Conservation (phyloP, 73 alveolate genomes). For the Stentor roeselii region DNA sequence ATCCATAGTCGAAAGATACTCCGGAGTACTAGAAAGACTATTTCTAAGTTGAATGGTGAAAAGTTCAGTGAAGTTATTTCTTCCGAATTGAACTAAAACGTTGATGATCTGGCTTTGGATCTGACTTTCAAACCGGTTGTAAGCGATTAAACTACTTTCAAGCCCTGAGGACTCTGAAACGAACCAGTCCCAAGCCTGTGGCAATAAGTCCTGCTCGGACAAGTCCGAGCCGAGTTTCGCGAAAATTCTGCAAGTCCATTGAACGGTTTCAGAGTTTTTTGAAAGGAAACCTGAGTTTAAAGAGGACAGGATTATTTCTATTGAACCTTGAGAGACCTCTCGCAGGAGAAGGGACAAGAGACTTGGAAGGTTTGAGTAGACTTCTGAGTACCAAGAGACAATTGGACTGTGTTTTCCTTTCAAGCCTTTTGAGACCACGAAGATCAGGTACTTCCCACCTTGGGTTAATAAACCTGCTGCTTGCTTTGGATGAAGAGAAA, state of each 20-base stretch:
- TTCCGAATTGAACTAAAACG: conserved; percentile 41
- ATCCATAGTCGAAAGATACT: conserved; percentile 39
- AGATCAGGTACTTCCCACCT: conserved; percentile 52
- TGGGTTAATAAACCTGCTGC: conserved; percentile 74
- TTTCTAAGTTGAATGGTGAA: conserved; percentile 46
- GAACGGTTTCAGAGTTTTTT: not conserved
- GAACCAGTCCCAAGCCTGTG: conserved; percentile 90
- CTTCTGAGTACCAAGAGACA: conserved; percentile 59
- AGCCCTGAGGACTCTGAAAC: conserved; percentile 78
- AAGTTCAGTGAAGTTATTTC: conserved; percentile 49
- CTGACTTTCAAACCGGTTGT: conserved; percentile 71
- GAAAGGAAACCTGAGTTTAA: conserved; percentile 24
- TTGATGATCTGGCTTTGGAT: conserved; percentile 50
- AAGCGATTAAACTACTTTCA: conserved; percentile 70
- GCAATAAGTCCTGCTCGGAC: conserved; percentile 59
- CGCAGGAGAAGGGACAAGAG: not conserved
- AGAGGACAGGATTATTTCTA: not conserved
- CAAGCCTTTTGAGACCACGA: conserved; percentile 58
- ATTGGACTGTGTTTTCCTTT: conserved; percentile 64
- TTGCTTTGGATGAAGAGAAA: conserved; percentile 61
- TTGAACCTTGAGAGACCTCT: conserved; percentile 1
- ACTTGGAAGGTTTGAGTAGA: conserved; percentile 56
- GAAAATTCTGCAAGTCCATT: conserved; percentile 18
- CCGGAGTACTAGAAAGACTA: conserved; percentile 35
- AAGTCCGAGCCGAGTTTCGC: conserved; percentile 30